Base-by-base conservation (phyloP, 495 filamentous ascomycete species). In the Trichoderma erinaceum region DNA sequence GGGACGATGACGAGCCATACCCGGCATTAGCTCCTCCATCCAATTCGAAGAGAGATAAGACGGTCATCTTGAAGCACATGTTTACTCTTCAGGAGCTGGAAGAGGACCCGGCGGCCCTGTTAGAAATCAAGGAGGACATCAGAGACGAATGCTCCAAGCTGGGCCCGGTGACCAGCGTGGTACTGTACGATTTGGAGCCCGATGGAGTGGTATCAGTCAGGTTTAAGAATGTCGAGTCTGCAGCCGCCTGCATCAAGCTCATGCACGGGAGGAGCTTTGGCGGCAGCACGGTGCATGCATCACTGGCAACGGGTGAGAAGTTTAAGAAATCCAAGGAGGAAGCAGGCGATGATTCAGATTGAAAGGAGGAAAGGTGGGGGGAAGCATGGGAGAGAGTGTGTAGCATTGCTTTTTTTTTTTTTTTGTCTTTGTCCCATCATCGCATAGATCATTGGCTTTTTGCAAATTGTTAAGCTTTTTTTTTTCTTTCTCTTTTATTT, bases 121-220 rank as follows among this genome's bases (percentile, higher is more conserved):
- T 93, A 8, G 95, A 98, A 69, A 96, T 98, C 77, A 95, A 95
- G 73, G 88, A 96, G 76, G 95, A 99, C 73, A 90, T 99, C 46
- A 87, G 90, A 32, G 91, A 95, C 41, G 93, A 97, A 77, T 96
- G 91, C 76, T 83, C 85, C 44, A 96, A 96, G 77, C 79, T 96
- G 21, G 96, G 95, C 15, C 81, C 89, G 27, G 91, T 99, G 4
- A 96, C 92, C 27, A 97, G 96, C 71, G 91, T 97, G 0, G 85
- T 93, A 4, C 84, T 99, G 35, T 99, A 89, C 73, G 95, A 99
- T 75, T 80, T 88, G 67, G 95, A 99, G 75, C 78, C 82, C n/a
- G 92, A 92, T 2, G 95, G 95, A 18, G 86, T 97, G 27, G 91
- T 91, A 18, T 95, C 86, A 71, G 91, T 98, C 41, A 83, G 87